phyloP scores from a whole-genome alignment of 306 rosid species.

The Malus fusca region DNA sequence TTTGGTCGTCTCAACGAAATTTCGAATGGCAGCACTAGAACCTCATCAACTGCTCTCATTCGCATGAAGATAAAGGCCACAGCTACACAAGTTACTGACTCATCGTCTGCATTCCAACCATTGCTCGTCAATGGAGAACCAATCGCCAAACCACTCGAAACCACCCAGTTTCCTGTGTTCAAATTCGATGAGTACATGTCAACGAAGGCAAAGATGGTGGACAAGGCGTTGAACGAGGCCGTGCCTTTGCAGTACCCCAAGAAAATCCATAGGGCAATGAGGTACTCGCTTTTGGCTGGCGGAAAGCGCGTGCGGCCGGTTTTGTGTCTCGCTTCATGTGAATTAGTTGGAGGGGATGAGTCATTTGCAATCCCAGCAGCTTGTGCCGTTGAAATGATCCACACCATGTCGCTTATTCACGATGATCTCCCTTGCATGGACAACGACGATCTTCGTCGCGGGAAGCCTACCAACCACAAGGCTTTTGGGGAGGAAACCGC shows the following conservation, averaged over 20 bases:
- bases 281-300: slow-evolving; percentile 16
- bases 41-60: neutral
- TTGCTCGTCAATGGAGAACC: neutral
- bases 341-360: slow-evolving; percentile 34
- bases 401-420: slow-evolving; percentile 23
- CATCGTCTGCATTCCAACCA: slow-evolving; percentile 4
- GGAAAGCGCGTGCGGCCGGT: slow-evolving; percentile 28
- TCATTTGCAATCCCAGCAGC: slow-evolving; percentile 18
- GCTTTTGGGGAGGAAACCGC: slow-evolving; percentile 26
- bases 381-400: slow-evolving; percentile 33
- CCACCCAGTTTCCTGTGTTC: neutral
- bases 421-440: slow-evolving; percentile 45
- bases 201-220: slow-evolving; percentile 13
- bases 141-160: neutral
- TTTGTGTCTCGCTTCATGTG: slow-evolving; percentile 28
- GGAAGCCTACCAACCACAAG: slow-evolving; percentile 24
- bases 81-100: neutral
- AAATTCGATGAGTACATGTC: slow-evolving; percentile 23
- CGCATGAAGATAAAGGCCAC: neutral
- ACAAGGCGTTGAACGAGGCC: slow-evolving; percentile 24
- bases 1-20: neutral
- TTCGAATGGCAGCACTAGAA: neutral
- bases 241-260: slow-evolving; percentile 24
- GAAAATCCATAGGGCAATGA: slow-evolving; percentile 27
- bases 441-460: slow-evolving; percentile 19